Evolutionary conservation across 495 filamentous ascomycete genomes (phyloP).

Genomic region (Cercophora samala): DNA sequence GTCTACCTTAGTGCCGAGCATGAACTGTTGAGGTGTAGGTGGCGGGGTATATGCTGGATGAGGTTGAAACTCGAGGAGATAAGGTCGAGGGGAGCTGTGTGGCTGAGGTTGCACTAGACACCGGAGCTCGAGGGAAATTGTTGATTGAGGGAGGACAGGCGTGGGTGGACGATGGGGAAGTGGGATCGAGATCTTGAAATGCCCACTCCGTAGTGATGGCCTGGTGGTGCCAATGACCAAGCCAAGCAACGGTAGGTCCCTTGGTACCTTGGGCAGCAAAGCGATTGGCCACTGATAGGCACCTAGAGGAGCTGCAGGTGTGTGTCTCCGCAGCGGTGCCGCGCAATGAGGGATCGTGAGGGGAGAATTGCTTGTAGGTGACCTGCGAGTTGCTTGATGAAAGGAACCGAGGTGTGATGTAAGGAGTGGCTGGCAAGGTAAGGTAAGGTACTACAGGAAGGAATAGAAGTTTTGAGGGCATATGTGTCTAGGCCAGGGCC

Average conservation of each 20-base stretch:
- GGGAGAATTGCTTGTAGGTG: neutral
- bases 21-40: neutral
- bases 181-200: slow-evolving; percentile 20
- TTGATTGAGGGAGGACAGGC: slow-evolving; percentile 5
- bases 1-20: neutral
- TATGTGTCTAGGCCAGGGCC: neutral
- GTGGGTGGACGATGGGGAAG: slow-evolving; percentile 10
- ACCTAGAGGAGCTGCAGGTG: neutral
- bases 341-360: neutral
- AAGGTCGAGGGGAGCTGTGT: neutral
- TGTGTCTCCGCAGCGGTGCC: neutral
- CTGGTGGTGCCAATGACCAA: slow-evolving; percentile 6
- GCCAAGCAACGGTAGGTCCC: neutral
- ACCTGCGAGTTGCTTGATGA: neutral
- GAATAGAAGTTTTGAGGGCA: neutral
- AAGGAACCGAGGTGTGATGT: neutral
- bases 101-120: slow-evolving; percentile 2
- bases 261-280: neutral
- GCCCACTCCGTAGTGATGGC: slow-evolving; percentile 1
- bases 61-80: neutral
- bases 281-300: slow-evolving; percentile 13
- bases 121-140: neutral
- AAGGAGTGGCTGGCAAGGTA: no score
- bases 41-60: neutral
- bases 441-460: no score